Conservation (phyloP, 2,329 filamentous ascomycete genomes). For the Ceratocystis smalleyi region DNA sequence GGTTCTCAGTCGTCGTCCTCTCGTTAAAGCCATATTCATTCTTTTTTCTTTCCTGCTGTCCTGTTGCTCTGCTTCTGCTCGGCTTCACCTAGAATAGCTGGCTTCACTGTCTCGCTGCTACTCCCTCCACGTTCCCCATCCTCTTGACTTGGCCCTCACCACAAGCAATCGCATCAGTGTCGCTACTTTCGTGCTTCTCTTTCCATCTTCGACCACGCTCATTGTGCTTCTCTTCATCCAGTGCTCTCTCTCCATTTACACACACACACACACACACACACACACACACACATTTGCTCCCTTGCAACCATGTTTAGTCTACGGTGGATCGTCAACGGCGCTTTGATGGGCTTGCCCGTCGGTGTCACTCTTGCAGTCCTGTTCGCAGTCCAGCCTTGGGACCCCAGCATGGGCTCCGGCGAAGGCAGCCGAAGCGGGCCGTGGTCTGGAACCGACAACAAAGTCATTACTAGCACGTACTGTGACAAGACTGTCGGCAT, state of each 20-base stretch:
- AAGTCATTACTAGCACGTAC: slow-evolving; percentile 24
- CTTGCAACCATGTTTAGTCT: slow-evolving; percentile 24
- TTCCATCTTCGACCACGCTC: background rate
- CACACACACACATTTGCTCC: background rate
- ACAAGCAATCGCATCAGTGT: background rate
- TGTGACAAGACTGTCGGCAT: slow-evolving; percentile 34
- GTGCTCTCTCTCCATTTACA: background rate
- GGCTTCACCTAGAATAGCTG: background rate
- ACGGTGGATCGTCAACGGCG: slow-evolving; percentile 34
- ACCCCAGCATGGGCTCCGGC: slow-evolving; percentile 28
- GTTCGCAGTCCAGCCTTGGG: slow-evolving; percentile 33
- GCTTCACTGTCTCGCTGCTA: background rate
- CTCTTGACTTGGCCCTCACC: background rate
- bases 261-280: background rate
- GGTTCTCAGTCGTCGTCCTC: background rate
- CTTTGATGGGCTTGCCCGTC: slow-evolving; percentile 35
- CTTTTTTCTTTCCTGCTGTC: background rate
- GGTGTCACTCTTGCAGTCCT: slow-evolving; percentile 35
- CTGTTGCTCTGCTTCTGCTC: background rate
- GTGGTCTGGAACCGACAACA: slow-evolving; percentile 27
- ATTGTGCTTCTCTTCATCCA: background rate
- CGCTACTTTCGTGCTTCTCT: background rate
- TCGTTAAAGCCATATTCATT: slow-evolving; percentile 4
- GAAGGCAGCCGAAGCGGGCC: slow-evolving; percentile 25
- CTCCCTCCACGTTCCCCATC: background rate